Base-by-base conservation (phyloP, 2,329 filamentous ascomycete genomes). In the Colletotrichum tropicicola region DNA sequence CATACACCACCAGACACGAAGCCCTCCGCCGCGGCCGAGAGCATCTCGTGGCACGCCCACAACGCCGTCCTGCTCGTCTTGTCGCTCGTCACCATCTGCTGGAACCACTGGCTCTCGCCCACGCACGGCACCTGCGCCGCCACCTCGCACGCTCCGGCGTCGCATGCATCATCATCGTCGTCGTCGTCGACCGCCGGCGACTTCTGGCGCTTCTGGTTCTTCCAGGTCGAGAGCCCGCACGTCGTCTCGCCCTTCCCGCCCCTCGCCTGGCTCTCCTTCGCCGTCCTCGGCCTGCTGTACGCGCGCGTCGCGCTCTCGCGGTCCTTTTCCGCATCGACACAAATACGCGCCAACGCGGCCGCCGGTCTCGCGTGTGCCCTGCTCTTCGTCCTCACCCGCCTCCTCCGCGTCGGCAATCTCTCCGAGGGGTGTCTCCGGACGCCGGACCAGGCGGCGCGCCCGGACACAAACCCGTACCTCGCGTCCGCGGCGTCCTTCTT, bases 231-330 rank as follows among this genome's bases (percentile, higher is more conserved):
- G 3, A 68, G 67, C 0, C 60, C 68, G 1, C 74, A 65, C 15
- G 70, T 82, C 51, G 61, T 79, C 5, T 83, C 80, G 0, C 73
- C 65, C 12, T 82, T 83, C 57, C 81, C 81, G 0, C 81, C 81
- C 0, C 68, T 83, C 68, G 81, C 80, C 0, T 83, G 81, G 81
- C 67, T 83, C 4, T 83, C 81, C 1, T 83, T 83, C 56, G 79
- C 80, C 51, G 72, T 83, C 8, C 65, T 83, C 15, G 81, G 81
- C 4, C 69, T 83, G 0, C 68, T 83, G 8, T 83, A 82, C 65
- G 81, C 75, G 0, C 78, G 81, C 32, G 67, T 83, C 59, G 68
- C 78, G 13, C 70, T 76, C 2, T 70, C 74, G 0, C 71, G 75
- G 17, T 70, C 75, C 0, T 77, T 75, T 74, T 74, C 66, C n/a